These are phyloP conservation scores for Ophiocordyceps camponoti-saundersi DNA, from an alignment of 2,329 filamentous ascomycete species.

Conservation along the genomic window DNA sequence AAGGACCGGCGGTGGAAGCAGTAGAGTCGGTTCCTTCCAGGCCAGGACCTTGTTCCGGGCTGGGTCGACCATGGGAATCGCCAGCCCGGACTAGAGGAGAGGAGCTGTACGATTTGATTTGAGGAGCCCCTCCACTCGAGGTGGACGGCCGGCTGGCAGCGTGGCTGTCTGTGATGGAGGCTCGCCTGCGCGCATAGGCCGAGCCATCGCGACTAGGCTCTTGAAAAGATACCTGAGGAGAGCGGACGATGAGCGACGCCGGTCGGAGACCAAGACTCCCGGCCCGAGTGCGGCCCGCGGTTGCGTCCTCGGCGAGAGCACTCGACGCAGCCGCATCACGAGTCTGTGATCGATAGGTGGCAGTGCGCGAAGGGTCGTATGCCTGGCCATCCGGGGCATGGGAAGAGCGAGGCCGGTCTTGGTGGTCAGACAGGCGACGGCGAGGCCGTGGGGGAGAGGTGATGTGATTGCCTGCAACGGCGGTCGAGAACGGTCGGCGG, in stretches of 20 bases:
- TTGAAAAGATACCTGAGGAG: conserved; percentile 22
- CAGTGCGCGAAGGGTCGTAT: conserved; percentile 21
- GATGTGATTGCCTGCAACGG: conserved; percentile 28
- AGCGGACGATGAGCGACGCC: conserved; percentile 31
- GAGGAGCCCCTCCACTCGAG: conserved; percentile 6
- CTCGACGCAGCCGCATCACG: conserved; percentile 25
- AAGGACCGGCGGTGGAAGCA: conserved; percentile 72
- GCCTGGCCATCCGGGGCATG: conserved; percentile 27
- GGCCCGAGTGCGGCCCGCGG: conserved; percentile 12
- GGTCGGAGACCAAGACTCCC: conserved; percentile 17
- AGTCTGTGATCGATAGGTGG: conserved; percentile 23
- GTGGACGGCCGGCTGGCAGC: conserved; percentile 23
- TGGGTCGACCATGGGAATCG: conserved; percentile 14
- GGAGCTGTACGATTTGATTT: conserved; percentile 31
- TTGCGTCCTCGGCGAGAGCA: conserved; percentile 18
- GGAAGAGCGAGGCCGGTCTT: conserved; percentile 23
- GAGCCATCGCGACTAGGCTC: conserved; percentile 18
- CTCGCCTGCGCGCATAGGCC: conserved; percentile 15
- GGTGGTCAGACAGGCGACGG: conserved; percentile 40
- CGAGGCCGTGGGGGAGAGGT: conserved; percentile 31
- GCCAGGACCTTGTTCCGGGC: conserved; percentile 17
- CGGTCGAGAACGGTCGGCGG: conserved; percentile 36
- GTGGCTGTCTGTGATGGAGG: conserved; percentile 31
- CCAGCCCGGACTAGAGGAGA: conserved; percentile 36
- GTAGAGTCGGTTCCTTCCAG: conserved; percentile 69